These are phyloP conservation scores for Fomitopsis schrenkii DNA, from an alignment of 1,284 basidiomycete species.

Conservation along the genomic window DNA sequence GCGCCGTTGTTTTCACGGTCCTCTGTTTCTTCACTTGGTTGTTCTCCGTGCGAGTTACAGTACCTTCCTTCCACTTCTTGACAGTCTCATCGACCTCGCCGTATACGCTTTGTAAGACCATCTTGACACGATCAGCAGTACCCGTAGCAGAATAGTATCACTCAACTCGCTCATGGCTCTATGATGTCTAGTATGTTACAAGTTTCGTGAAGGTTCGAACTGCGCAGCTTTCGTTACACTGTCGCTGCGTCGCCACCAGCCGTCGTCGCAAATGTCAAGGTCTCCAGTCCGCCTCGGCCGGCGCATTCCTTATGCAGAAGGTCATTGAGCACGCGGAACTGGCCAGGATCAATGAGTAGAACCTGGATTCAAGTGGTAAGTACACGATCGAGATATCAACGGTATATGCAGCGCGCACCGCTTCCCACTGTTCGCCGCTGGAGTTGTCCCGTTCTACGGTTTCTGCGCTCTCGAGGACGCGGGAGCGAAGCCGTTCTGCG, in stretches of 20 bases:
- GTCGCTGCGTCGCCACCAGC: background rate
- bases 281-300: constrained; percentile 81
- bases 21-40: too few species aligned
- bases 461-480: constrained; percentile 72
- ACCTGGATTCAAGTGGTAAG: constrained; percentile 43
- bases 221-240: background rate
- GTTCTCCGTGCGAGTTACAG: background rate
- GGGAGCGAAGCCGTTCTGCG: constrained; percentile 68
- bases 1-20: too few species aligned
- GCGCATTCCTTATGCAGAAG: constrained; percentile 89
- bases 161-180: background rate
- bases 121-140: background rate
- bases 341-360: constrained; percentile 89
- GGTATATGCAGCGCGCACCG: constrained; percentile 45
- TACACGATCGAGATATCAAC: background rate
- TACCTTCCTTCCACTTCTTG: too few species aligned
- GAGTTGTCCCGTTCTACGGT: constrained; percentile 85
- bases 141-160: background rate
- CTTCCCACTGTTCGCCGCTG: constrained; percentile 80
- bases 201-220: background rate
- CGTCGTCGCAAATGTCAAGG: constrained; percentile 63
- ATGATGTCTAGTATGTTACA: background rate
- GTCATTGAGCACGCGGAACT: constrained; percentile 88
- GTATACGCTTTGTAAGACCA: background rate
- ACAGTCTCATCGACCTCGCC: too few species aligned